Evolutionary conservation across 768 basidiomycete genomes (phyloP).

Genomic region (Pisolithus albus): DNA sequence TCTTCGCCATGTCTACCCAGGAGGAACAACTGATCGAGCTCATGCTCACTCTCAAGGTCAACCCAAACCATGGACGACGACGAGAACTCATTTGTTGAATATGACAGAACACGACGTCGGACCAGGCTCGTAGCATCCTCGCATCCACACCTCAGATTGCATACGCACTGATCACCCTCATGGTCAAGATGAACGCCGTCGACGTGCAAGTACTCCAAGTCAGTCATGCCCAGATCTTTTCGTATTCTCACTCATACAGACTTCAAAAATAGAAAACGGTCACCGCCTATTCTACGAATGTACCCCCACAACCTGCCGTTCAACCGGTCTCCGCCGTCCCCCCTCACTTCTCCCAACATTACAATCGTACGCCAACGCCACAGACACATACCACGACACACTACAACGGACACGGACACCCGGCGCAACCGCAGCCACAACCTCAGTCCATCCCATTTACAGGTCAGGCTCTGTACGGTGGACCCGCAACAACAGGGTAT

Average conservation of each 20-base stretch:
- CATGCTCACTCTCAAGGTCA: conserved; percentile 65
- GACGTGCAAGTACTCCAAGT: conserved; percentile 75
- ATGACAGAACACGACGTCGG: conserved; percentile 64
- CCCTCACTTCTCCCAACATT: conserved; percentile 31
- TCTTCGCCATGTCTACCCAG: conserved; percentile 41
- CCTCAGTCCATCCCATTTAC: background rate
- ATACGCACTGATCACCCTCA: conserved; percentile 67
- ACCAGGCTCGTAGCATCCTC: conserved; percentile 60
- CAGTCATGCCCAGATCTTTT: conserved; percentile 5
- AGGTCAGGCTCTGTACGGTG: conserved; percentile 11
- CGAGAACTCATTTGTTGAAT: conserved; percentile 1
- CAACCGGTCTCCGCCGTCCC: conserved; percentile 38
- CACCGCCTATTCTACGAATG: conserved; percentile 38
- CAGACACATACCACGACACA: conserved; percentile 24
- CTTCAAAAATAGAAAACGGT: conserved; percentile 46
- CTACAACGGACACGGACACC: conserved; percentile 23
- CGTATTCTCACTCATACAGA: background rate
- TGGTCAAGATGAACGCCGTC: conserved; percentile 72
- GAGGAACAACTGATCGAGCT: conserved; percentile 69
- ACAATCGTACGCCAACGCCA: conserved; percentile 28
- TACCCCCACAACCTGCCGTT: conserved; percentile 13
- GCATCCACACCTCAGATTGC: conserved; percentile 70
- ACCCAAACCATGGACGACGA: background rate
- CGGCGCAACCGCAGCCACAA: conserved; percentile 17
- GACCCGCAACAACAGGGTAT: no score